Conservation (phyloP, 2,329 filamentous ascomycete genomes). For the Trichoderma citrinoviride region DNA sequence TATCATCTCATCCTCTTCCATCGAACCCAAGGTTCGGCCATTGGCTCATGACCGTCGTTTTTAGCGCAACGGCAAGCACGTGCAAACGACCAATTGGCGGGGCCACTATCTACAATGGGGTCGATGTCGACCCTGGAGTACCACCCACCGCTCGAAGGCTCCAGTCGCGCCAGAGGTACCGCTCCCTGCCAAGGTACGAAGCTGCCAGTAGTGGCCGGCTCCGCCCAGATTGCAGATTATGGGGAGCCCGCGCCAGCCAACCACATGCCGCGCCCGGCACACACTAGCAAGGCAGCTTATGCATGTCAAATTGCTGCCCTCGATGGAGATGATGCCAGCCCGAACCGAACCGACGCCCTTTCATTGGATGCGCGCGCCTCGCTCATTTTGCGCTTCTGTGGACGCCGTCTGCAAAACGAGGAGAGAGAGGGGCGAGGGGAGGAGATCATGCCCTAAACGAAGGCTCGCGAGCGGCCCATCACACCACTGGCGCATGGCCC, state of each 20-base stretch:
- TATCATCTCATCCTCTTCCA: background rate
- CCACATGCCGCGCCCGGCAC: background rate
- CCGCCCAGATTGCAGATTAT: slow-evolving; percentile 1
- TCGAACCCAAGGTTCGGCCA: slow-evolving; percentile 4
- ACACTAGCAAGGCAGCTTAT: slow-evolving; percentile 15
- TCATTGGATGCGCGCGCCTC: slow-evolving; percentile 7
- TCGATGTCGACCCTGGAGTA: slow-evolving; percentile 1
- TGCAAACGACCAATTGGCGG: slow-evolving; percentile 12
- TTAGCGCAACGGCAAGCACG: slow-evolving; percentile 1
- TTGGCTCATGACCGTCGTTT: slow-evolving; percentile 2
- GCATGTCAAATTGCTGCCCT: slow-evolving; percentile 17
- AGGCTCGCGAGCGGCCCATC: background rate
- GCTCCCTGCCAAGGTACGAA: background rate
- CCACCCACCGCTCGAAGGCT: background rate
- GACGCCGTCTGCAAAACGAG: background rate
- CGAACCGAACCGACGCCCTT: background rate
- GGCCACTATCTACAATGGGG: slow-evolving; percentile 4
- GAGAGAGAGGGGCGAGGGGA: background rate
- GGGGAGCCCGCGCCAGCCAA: background rate
- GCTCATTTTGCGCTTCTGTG: background rate
- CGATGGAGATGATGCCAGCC: background rate
- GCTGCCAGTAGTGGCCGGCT: background rate
- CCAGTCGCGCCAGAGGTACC: slow-evolving; percentile 2
- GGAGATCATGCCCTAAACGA: slow-evolving; percentile 11
- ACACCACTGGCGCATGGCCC: background rate